phyloP scores from a whole-genome alignment of 768 basidiomycete genomes.

The Hygrocybe coccinea region DNA sequence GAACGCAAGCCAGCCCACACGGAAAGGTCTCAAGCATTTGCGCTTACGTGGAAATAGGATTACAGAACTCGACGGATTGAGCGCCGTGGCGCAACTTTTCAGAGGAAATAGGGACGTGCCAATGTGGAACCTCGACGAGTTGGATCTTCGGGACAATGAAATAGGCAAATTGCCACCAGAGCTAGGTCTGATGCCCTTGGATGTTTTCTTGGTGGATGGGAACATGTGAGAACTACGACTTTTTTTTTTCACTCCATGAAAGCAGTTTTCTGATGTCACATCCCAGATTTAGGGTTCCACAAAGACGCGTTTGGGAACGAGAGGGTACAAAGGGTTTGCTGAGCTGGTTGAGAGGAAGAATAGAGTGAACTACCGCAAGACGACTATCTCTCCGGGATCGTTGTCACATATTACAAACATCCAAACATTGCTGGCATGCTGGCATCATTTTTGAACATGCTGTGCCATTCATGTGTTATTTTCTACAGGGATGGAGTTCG shows the following conservation, averaged over 20 bases:
- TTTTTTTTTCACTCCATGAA: not conserved
- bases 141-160: conserved; percentile 81
- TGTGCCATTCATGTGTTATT: no score
- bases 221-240: conserved; percentile 59
- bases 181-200: conserved; percentile 69
- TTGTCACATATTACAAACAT: not conserved
- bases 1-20: conserved; percentile 8
- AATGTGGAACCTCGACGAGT: conserved; percentile 74
- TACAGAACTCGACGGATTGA: conserved; percentile 56
- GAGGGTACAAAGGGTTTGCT: conserved; percentile 80
- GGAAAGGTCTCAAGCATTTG: conserved; percentile 60
- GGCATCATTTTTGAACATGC: not conserved
- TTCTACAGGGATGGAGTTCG: no score
- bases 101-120: conserved; percentile 57
- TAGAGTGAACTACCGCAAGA: conserved; percentile 40
- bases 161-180: conserved; percentile 64
- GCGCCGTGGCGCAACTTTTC: conserved; percentile 56
- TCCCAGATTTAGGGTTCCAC: conserved; percentile 72
- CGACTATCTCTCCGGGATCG: not conserved
- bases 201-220: conserved; percentile 80
- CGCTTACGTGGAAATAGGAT: conserved; percentile 66
- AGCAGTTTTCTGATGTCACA: not conserved
- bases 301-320: conserved; percentile 78
- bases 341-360: conserved; percentile 71
- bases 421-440: not conserved